These are phyloP conservation scores for Macrotyloma uniflorum DNA, from an alignment of 306 rosid genomes.

Conservation along the genomic window DNA sequence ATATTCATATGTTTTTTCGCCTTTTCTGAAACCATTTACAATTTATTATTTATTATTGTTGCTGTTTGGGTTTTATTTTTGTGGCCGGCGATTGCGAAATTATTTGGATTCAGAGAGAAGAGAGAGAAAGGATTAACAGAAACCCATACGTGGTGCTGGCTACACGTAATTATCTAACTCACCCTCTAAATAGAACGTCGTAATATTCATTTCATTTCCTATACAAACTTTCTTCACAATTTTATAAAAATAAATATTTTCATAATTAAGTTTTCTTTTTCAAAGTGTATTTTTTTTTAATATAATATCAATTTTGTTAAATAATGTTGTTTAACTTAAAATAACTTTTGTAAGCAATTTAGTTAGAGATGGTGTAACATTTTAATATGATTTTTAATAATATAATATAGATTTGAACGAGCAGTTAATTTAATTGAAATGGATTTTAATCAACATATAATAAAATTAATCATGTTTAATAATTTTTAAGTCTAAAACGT, in stretches of 20 bases:
- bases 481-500: background rate
- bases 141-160: background rate
- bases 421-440: background rate
- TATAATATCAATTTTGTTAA: too few species aligned
- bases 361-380: too few species aligned
- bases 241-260: too few species aligned
- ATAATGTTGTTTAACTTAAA: too few species aligned
- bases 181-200: background rate
- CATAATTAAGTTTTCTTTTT: too few species aligned
- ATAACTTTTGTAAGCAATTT: too few species aligned
- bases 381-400: too few species aligned
- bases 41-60: background rate
- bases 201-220: background rate
- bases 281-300: too few species aligned
- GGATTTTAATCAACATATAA: background rate
- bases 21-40: background rate
- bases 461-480: background rate
- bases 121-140: background rate
- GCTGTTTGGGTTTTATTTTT: background rate
- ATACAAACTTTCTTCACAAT: background rate
- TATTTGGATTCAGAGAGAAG: slow-evolving; percentile 7
- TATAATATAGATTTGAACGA: too few species aligned
- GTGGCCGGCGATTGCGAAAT: slow-evolving; percentile 43
- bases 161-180: slow-evolving; percentile 12
- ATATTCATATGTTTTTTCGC: background rate